These are phyloP conservation scores for Jimgerdemannia flammicorona DNA, from an alignment of 192 early-diverging fungal species.

Conservation along the genomic window DNA sequence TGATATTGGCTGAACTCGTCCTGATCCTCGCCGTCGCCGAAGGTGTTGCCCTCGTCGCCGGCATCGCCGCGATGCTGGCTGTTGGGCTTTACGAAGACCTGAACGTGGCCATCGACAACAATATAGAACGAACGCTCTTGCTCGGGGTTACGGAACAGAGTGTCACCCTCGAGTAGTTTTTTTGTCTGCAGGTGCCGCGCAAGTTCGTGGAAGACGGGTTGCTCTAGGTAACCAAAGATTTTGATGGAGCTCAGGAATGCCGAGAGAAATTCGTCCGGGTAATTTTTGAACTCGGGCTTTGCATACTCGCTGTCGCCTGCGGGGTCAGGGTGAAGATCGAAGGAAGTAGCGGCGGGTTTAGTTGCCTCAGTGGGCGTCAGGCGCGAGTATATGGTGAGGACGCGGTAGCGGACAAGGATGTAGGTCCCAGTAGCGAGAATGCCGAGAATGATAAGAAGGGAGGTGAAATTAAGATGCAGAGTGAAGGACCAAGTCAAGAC, in stretches of 20 bases:
- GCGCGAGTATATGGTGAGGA: slow-evolving; percentile 71
- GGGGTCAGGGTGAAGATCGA: slow-evolving; percentile 77
- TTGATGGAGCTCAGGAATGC: slow-evolving; percentile 85
- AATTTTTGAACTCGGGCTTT: slow-evolving; percentile 32
- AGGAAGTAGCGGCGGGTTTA: slow-evolving; percentile 36
- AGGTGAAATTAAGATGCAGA: slow-evolving; percentile 57
- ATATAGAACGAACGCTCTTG: slow-evolving; percentile 87
- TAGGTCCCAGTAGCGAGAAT: slow-evolving; percentile 33
- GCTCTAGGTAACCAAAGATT: slow-evolving; percentile 96
- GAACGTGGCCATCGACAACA: slow-evolving; percentile 92
- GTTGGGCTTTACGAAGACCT: slow-evolving; percentile 76
- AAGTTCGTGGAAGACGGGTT: slow-evolving; percentile 95
- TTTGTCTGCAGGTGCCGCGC: slow-evolving; percentile 84
- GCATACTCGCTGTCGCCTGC: slow-evolving; percentile 48
- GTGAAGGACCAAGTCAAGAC: slow-evolving; percentile 62
- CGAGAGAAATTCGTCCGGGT: slow-evolving; percentile 74
- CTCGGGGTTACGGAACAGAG: slow-evolving; percentile 62
- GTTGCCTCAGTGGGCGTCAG: slow-evolving; percentile 49
- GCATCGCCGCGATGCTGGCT: slow-evolving; percentile 12
- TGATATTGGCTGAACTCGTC: slow-evolving; percentile 53
- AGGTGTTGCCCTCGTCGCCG: slow-evolving; percentile 22
- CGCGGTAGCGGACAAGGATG: slow-evolving; percentile 62
- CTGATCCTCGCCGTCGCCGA: slow-evolving; percentile 34
- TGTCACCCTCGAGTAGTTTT: slow-evolving; percentile 68
- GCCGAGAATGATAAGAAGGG: slow-evolving; percentile 37